These are phyloP conservation scores for Populus alba DNA, from an alignment of 345 rosid genomes.

Conservation along the genomic window DNA sequence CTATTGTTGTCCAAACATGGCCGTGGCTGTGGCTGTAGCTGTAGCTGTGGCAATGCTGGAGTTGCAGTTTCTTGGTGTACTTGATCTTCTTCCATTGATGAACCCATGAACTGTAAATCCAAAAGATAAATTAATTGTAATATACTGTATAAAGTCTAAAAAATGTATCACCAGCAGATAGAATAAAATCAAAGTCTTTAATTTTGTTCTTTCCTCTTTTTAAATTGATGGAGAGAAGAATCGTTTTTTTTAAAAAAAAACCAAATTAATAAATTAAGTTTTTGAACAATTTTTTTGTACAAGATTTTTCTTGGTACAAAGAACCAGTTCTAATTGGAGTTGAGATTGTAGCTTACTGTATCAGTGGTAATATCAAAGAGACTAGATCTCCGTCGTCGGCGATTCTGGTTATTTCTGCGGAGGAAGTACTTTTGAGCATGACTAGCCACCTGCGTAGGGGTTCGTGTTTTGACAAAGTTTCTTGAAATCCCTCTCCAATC, in stretches of 20 bases:
- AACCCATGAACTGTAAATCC: conserved; percentile 31
- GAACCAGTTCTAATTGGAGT: background rate
- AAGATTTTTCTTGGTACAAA: background rate
- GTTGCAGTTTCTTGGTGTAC: conserved; percentile 20
- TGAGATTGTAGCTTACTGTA: conserved; percentile 25
- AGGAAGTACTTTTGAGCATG: conserved; percentile 84
- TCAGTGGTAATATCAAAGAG: conserved; percentile 72
- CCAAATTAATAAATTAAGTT: too few species aligned
- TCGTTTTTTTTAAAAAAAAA: too few species aligned
- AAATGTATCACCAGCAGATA: background rate
- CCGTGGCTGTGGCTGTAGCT: conserved; percentile 10
- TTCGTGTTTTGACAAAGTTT: conserved; percentile 72
- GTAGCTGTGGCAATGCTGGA: background rate
- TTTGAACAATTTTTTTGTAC: too few species aligned
- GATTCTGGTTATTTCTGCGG: conserved; percentile 55
- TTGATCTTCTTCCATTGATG: conserved; percentile 44
- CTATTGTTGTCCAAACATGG: conserved; percentile 16
- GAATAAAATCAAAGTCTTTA: background rate
- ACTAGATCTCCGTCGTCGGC: conserved; percentile 74
- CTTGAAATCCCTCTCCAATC: conserved; percentile 83
- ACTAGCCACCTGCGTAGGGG: conserved; percentile 81
- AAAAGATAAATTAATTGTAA: background rate
- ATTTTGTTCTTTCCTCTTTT: background rate
- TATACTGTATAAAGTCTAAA: too few species aligned
- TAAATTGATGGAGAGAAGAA: background rate